Percentiles rank a stretch among this genome's conserved stretches.
Conservation (phyloP, 495 filamentous ascomycete species). For the Xylaria acuta region DNA sequence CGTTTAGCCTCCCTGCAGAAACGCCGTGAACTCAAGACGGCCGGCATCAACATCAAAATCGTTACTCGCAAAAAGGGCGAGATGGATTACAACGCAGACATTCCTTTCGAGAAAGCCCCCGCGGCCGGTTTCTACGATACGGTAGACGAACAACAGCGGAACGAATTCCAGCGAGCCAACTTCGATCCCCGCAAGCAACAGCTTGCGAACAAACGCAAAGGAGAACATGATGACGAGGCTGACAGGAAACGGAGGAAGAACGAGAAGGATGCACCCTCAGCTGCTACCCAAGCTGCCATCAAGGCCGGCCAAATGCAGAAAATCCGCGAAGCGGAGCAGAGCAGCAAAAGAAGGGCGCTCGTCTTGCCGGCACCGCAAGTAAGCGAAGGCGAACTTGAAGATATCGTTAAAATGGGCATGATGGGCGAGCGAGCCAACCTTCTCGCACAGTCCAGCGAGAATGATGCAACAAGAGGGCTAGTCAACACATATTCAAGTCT, state of each 20-base stretch:
- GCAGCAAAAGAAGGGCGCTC: conserved; percentile 84
- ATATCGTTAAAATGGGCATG: conserved; percentile 99
- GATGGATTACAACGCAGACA: conserved; percentile 99
- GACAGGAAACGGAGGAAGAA: conserved; percentile 85
- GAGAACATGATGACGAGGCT: conserved; percentile 81
- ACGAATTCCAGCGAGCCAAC: conserved; percentile 84
- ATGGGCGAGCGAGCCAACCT: conserved; percentile 85
- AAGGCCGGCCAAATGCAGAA: conserved; percentile 96
- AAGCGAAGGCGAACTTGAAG: conserved; percentile 88
- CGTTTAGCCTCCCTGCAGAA: conserved; percentile 91
- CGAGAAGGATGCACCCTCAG: conserved; percentile 79
- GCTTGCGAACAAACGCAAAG: conserved; percentile 93
- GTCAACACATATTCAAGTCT: conserved; percentile 84
- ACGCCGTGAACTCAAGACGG: conserved; percentile 93
- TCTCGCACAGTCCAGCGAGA: conserved; percentile 78
- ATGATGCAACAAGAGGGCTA: conserved; percentile 82
- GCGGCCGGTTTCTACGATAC: conserved; percentile 95
- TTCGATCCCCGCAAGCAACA: conserved; percentile 97
- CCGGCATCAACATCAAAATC: conserved; percentile 97
- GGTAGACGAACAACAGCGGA: conserved; percentile 74
- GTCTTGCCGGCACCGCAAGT: conserved; percentile 89
- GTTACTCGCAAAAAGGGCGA: conserved; percentile 90
- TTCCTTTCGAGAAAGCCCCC: conserved; percentile 93
- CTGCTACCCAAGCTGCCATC: conserved; percentile 82
- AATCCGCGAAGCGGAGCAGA: conserved; percentile 94